Base-by-base conservation (phyloP, 306 rosid species). In the Mucuna pruriens region DNA sequence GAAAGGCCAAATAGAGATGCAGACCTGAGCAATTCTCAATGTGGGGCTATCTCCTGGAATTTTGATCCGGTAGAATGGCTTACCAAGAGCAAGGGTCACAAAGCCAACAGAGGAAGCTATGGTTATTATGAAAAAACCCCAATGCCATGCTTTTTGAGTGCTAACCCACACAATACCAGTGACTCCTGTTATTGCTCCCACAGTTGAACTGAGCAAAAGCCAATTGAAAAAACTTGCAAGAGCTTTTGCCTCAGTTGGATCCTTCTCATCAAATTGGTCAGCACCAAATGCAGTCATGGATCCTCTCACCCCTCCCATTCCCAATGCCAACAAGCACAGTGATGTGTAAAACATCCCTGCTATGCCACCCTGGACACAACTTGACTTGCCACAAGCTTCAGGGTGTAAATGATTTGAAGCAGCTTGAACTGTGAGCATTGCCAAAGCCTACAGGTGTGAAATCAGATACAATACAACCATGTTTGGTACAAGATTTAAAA, bases 241-340 rank as follows among this genome's bases (percentile, higher is more conserved):
- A 4, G 90, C 90, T 68, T 91, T 91, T 11, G 84, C 89, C 78
- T 94, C 92, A 76, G 22, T 84, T 10, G 87, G 86, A 62, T 91
- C 87, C 46, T 89, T 88, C 4, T 82, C 74, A 67, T 90, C 77
- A 72, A 91, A 94, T 38, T 94, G 97, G 65, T 94, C 98, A 6
- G 94, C 97, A 25, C 98, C 98, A 42, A 94, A 88, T 19, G 97
- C 84, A 3, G 98, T 89, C 72, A 94, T 86, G 0, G 94, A 84
- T 20, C 97, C 97, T 80, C 89, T 90, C 3, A 91, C 95, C 8
- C 97, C 98, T 5, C 98, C 98, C 0, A 86, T 69, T 1, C 97
- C 97, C 51, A 91, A 55, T 63, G 98, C 98, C 22, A 88, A 60
- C 61, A 94, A 12, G 69, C 77, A 84, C 34, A 94, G 52, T 5